These are phyloP conservation scores for Plasmodium cynomolgi DNA, from an alignment of 169 alveolate species.

Conservation along the genomic window DNA sequence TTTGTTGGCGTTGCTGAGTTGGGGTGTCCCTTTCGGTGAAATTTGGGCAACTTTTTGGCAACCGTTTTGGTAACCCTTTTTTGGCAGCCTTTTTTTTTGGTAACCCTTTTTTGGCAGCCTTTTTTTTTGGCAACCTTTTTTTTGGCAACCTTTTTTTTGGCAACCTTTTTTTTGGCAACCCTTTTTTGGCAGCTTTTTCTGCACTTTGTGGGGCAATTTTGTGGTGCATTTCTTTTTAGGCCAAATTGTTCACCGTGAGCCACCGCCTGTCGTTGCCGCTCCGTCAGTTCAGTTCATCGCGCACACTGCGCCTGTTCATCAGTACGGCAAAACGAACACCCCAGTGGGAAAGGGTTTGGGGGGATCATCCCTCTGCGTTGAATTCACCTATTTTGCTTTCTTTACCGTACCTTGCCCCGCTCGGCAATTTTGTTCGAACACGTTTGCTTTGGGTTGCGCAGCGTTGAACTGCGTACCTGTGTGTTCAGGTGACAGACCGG, in stretches of 20 bases:
- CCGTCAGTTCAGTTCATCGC: neutral
- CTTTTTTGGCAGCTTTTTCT: neutral
- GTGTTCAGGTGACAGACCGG: neutral
- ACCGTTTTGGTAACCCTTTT: neutral
- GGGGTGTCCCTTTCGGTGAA: neutral
- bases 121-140: neutral
- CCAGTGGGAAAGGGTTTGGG: neutral
- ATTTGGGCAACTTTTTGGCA: neutral
- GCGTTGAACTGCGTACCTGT: neutral
- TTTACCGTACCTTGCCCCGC: neutral
- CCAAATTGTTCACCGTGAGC: neutral
- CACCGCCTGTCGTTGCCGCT: neutral
- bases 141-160: neutral
- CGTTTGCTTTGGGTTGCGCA: neutral
- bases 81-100: neutral
- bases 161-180: neutral
- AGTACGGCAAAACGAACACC: neutral
- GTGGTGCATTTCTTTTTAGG: neutral
- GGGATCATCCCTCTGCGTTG: neutral
- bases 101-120: neutral
- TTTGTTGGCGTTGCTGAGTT: neutral
- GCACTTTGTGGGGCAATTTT: neutral
- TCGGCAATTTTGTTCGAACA: neutral
- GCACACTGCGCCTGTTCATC: neutral
- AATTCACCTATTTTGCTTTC: neutral